A percentile compares a stretch with the other conserved stretches of the same genome.
phyloP scores from a whole-genome alignment of 345 rosid genomes.

The Rhizophora mangle region DNA sequence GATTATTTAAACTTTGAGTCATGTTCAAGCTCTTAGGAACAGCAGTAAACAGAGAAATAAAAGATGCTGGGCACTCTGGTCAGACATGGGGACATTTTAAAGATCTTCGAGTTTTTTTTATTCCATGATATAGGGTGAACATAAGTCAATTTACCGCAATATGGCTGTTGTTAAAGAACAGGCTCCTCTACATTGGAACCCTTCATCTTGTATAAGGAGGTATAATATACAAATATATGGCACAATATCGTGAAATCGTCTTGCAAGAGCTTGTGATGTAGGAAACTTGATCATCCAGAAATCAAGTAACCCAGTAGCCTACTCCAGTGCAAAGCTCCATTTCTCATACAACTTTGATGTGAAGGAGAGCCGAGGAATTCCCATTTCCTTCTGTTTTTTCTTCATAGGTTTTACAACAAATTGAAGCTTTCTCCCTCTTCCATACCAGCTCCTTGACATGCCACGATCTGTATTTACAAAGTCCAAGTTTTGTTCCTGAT shows the following conservation, averaged over 20 bases:
- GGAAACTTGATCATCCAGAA: background rate
- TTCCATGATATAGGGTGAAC: too few species aligned
- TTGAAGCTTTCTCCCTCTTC: background rate
- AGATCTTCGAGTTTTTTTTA: too few species aligned
- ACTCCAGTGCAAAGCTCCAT: background rate
- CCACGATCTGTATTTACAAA: background rate
- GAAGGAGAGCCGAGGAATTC: background rate
- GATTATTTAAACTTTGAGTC: too few species aligned
- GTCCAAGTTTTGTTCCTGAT: constrained; percentile 3
- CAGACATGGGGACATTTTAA: too few species aligned
- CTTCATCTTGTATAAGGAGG: background rate
- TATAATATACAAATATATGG: background rate
- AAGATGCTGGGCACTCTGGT: too few species aligned
- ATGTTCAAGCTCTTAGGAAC: too few species aligned
- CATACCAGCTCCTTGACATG: background rate
- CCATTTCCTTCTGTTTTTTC: background rate
- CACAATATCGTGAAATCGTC: background rate
- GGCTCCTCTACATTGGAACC: too few species aligned
- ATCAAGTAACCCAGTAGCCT: background rate
- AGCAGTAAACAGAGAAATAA: too few species aligned
- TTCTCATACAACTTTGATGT: background rate
- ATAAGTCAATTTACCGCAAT: too few species aligned
- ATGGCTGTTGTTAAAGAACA: too few species aligned
- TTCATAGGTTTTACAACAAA: background rate
- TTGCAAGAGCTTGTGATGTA: background rate